Evolutionary conservation across 441 rosid species (phyloP), one percentile per base, ranked within the genome.

Genomic region (Populus hybrid): DNA sequence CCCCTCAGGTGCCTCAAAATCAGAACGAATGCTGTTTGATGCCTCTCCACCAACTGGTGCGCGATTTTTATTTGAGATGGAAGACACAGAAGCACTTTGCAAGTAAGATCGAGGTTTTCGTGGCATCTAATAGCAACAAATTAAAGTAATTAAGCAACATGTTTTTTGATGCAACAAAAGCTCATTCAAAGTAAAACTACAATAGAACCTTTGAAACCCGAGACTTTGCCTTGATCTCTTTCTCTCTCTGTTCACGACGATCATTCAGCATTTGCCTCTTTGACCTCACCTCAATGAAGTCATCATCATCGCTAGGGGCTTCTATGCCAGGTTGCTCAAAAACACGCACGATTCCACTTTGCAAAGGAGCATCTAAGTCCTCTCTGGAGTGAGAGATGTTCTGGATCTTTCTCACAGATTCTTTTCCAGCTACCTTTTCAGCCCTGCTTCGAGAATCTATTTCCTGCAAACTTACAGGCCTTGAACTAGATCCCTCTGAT

Each of bases 251-350:
- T 83, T 93, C 99, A 76, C 98, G 97, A 28, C 94, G 91, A 84
- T 96, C 96, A 81, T 93, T 94, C 83, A 96, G 87, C 98, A 96
- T 91, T 89, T 96, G 98, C 90, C 95, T 92, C 89, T 94, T 96
- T 74, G 99, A 96, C 81, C 96, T 93, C 67, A 96, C 99, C 88
- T 96, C 94, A 82, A 94, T 96, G 83, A 96, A 96, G 84, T 96
- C 97, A 82, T 94, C 98, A 83, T 90, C 95, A 64, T 93, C 98
- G 81, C 97, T 91, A 50, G 98, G 96, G 72, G 89, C 90, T 88
- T 96, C 98, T 81, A 91, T 93, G 79, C 94, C 98, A 79, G 89
- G 97, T 85, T 95, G 98, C 89, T 94, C 90, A 74, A 88, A 92
- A 81, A 94, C 82, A 31, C 90, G 92, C 50, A 92, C 93, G 66